Conservation (phyloP, 2,329 filamentous ascomycete species). For the Curvularia sp. region DNA sequence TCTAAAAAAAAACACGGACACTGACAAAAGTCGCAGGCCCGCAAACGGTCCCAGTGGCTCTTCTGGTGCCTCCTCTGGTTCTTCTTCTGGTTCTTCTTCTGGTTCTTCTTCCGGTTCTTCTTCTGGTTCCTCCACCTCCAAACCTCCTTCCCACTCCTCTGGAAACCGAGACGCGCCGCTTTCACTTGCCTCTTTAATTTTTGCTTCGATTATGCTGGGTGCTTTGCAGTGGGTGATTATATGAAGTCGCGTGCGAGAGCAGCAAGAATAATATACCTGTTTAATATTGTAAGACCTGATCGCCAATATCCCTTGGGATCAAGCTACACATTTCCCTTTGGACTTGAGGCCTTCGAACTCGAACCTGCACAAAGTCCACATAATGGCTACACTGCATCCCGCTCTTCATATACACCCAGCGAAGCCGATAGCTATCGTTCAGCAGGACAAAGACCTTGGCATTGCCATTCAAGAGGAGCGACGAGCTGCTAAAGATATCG, state of each 20-base stretch:
- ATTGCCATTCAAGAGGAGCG: not conserved
- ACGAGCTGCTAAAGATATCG: not conserved
- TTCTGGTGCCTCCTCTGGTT: not conserved
- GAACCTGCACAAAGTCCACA: not conserved
- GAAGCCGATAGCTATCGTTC: not conserved
- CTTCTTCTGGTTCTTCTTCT: not conserved
- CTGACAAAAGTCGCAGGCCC: slow-evolving; percentile 20
- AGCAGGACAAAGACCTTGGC: not conserved
- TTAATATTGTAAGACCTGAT: not conserved
- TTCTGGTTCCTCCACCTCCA: not conserved
- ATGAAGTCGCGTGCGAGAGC: slow-evolving; percentile 8
- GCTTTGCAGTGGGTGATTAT: slow-evolving; percentile 23
- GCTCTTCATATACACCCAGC: not conserved
- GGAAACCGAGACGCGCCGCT: slow-evolving; percentile 12
- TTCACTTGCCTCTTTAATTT: slow-evolving; percentile 14
- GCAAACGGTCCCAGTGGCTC: not conserved
- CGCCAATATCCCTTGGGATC: not conserved
- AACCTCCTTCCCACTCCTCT: not conserved
- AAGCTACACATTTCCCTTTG: not conserved
- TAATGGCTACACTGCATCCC: not conserved
- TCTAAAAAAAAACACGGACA: slow-evolving; percentile 6
- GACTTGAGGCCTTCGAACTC: not conserved
- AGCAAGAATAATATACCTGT: not conserved
- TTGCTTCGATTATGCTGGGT: slow-evolving; percentile 11
- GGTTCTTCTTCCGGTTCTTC: not conserved